Conservation (phyloP, 192 early-diverging fungal species). For the Backusella macrospora region DNA sequence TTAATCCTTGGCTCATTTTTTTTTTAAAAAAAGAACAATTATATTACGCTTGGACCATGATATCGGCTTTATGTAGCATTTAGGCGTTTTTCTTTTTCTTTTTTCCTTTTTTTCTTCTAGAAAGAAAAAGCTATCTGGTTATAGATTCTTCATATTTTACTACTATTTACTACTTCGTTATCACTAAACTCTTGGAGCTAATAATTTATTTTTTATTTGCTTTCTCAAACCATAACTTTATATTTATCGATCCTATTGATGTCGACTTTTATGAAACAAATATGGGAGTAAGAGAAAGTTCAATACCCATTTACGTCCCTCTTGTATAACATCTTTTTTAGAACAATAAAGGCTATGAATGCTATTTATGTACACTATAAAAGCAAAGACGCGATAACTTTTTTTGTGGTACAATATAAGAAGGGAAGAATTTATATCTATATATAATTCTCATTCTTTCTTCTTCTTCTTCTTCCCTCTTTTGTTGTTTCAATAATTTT, state of each 20-base stretch:
- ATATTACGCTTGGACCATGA: too few relatives aligned
- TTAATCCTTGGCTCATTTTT: too few relatives aligned
- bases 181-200: too few relatives aligned
- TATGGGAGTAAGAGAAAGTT: background rate
- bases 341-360: slow-evolving; percentile 1
- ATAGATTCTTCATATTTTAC: too few relatives aligned
- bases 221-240: too few relatives aligned
- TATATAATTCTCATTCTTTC: background rate
- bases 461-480: background rate
- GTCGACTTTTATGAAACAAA: background rate
- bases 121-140: background rate
- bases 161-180: too few relatives aligned
- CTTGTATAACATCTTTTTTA: background rate
- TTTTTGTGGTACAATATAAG: background rate
- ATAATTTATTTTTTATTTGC: too few relatives aligned
- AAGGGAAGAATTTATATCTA: too few relatives aligned
- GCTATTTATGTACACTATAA: background rate
- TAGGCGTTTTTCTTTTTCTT: too few relatives aligned
- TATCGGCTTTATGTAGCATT: too few relatives aligned
- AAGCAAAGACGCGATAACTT: background rate
- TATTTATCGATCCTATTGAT: background rate
- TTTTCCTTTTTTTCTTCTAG: background rate
- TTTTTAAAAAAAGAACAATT: too few relatives aligned
- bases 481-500: background rate
- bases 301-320: background rate